Percentiles rank a stretch among this genome's conserved stretches.
Evolutionary conservation across 2,329 filamentous ascomycete species (phyloP).

Genomic region (Neofusicoccum cordaticola): DNA sequence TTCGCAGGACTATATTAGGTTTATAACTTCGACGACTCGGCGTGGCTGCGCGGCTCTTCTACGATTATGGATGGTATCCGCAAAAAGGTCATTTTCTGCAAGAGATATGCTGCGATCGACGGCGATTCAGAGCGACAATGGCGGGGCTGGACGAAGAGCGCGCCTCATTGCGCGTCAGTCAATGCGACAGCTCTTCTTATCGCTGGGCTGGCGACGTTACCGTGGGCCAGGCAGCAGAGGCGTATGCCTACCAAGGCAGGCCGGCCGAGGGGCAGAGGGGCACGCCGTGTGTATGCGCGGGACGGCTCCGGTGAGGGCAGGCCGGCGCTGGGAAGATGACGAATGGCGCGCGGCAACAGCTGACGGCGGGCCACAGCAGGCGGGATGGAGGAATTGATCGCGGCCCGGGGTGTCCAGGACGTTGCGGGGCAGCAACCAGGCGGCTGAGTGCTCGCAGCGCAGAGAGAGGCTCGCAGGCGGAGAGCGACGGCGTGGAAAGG

Average conservation of each 20-base stretch:
- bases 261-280: background rate
- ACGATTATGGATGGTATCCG: background rate
- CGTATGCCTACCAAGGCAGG: background rate
- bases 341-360: background rate
- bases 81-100: slow-evolving; percentile 10
- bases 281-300: slow-evolving; percentile 5
- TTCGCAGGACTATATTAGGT: background rate
- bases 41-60: background rate
- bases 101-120: background rate
- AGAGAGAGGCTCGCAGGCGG: background rate
- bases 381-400: slow-evolving; percentile 9
- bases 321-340: background rate
- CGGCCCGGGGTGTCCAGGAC: background rate
- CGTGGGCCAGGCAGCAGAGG: slow-evolving; percentile 1
- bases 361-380: background rate
- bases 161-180: background rate
- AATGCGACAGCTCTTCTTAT: slow-evolving; percentile 3
- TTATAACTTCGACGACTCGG: background rate
- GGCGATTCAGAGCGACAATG: background rate
- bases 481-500: background rate
- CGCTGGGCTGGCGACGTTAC: background rate
- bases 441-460: background rate
- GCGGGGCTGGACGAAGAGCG: background rate
- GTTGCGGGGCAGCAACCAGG: background rate
- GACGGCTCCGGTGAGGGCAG: background rate